Base-by-base conservation (phyloP, 1,284 basidiomycete genomes). In the Rhodotorula sp. region DNA sequence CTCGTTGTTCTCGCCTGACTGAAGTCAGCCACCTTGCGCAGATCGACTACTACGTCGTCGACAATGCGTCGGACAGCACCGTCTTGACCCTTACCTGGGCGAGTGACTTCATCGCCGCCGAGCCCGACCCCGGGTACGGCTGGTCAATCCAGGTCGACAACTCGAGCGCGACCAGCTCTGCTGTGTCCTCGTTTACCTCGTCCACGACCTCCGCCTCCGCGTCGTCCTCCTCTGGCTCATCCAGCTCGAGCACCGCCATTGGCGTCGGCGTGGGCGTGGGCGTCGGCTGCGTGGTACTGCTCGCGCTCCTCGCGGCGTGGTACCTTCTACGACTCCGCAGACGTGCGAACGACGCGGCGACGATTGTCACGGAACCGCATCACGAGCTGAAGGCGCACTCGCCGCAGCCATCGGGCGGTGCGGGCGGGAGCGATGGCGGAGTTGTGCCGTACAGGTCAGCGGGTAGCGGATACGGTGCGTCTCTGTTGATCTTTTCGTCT, bases 211-310 rank as follows among this genome's bases (percentile, higher is more conserved):
- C 27, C 19, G 22, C 37, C 37, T 13, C 32, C 50, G 27, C 56
- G 32, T 46, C 64, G 2, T 44, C 44, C 2, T 25, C 21, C 36
- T 65, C 64, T 39, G 13, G 5, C 0, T 19, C 39, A 22, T 34
- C 29, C 25, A 13, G 34, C 25, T 8, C 51, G 19, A 27, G 27
- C 29, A 41, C 44, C 7, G 50, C 58, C 1, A 44, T 54, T 22
- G 63, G 58, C 3, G 56, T 65, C 54, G 68, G 68, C n/a, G 58
- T 65, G 22, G 68, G 63, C 21, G 63, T 69, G 29, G 63, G 62
- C 1, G 58, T 69, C 3, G 68, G 68, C 39, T 10, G 25, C 6
- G 68, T 34, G 10, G n/a, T 60, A 34, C 59, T 34, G 4, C 54
- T 69, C 8, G 58, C 55, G 1, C 10, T 41, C 46, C 44, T 65